Conservation (phyloP, 1,284 basidiomycete species). For the Ganoderma sp. region DNA sequence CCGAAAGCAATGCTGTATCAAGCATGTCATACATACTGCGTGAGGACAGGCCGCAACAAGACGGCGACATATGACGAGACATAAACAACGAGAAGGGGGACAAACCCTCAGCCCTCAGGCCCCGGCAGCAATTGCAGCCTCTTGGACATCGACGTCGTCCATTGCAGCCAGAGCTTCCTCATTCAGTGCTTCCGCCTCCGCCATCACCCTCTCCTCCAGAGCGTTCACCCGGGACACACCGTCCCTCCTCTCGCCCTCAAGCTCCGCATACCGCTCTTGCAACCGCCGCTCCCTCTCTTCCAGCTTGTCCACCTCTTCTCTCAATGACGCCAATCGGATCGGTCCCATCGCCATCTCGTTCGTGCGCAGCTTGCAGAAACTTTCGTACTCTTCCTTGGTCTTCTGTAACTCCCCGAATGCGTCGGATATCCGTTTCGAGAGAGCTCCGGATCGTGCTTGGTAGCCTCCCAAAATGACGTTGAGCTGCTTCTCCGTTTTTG, state of each 20-base stretch:
- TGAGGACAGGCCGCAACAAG: neutral
- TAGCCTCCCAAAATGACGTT: slow-evolving; percentile 90
- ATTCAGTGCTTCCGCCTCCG: slow-evolving; percentile 82
- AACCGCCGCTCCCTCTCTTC: slow-evolving; percentile 77
- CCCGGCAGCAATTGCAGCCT: slow-evolving; percentile 17
- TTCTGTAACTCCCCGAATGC: slow-evolving; percentile 75
- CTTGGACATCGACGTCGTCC: slow-evolving; percentile 48
- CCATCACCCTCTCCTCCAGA: slow-evolving; percentile 79
- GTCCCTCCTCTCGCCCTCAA: slow-evolving; percentile 76
- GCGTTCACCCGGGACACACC: slow-evolving; percentile 62
- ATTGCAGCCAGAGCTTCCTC: slow-evolving; percentile 71
- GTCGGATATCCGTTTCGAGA: slow-evolving; percentile 69
- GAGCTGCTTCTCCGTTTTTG: slow-evolving; percentile 94
- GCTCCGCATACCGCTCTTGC: slow-evolving; percentile 84
- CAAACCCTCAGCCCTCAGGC: neutral
- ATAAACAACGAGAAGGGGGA: neutral
- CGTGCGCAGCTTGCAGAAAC: slow-evolving; percentile 73
- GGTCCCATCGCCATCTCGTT: slow-evolving; percentile 81
- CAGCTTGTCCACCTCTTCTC: slow-evolving; percentile 84
- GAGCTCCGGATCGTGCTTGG: slow-evolving; percentile 74
- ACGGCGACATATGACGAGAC: neutral
- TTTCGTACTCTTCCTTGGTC: slow-evolving; percentile 74
- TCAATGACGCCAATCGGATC: slow-evolving; percentile 72
- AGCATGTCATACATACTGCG: neutral
- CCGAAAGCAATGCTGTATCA: neutral